Conservation (phyloP, 805 yeast species). For the Pichia insulana region DNA sequence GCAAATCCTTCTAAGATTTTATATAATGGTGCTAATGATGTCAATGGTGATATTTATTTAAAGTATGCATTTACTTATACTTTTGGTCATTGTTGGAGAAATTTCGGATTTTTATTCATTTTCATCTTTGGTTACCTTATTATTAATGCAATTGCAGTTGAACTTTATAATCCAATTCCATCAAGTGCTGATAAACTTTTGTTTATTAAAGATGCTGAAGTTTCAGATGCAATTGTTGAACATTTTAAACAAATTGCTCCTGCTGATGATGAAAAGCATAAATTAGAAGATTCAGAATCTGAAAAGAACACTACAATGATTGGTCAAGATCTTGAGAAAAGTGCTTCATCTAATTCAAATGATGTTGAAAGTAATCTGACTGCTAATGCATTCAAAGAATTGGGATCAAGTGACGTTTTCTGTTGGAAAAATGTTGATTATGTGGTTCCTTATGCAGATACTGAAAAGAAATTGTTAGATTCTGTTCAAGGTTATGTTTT, state of each 20-base stretch:
- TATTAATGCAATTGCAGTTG: conserved; percentile 24
- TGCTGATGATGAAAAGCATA: conserved; percentile 5
- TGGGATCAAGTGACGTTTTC: conserved; percentile 40
- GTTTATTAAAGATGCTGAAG: conserved; percentile 22
- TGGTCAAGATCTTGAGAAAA: conserved; percentile 1
- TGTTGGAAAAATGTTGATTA: conserved; percentile 58
- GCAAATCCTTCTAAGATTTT: conserved; percentile 25
- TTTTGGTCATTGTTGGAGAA: conserved; percentile 68
- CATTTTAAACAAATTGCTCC: conserved; percentile 6
- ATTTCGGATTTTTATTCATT: conserved; percentile 47
- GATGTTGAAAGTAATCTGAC: conserved; percentile 26
- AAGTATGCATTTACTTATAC: conserved; percentile 39
- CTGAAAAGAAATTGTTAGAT: conserved; percentile 33
- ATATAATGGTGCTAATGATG: conserved; percentile 26
- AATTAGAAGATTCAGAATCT: not conserved
- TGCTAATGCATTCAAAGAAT: conserved; percentile 13
- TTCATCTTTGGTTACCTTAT: conserved; percentile 34
- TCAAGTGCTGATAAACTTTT: conserved; percentile 28
- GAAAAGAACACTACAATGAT: not conserved
- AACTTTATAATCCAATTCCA: conserved; percentile 23
- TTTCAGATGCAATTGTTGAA: conserved; percentile 22
- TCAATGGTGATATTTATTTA: conserved; percentile 45
- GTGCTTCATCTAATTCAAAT: conserved; percentile 12
- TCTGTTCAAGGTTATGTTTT: conserved; percentile 36
- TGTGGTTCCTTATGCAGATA: conserved; percentile 40